Evolutionary conservation across 805 yeast species (phyloP).

Genomic region (Starmerella potacharoeniae): DNA sequence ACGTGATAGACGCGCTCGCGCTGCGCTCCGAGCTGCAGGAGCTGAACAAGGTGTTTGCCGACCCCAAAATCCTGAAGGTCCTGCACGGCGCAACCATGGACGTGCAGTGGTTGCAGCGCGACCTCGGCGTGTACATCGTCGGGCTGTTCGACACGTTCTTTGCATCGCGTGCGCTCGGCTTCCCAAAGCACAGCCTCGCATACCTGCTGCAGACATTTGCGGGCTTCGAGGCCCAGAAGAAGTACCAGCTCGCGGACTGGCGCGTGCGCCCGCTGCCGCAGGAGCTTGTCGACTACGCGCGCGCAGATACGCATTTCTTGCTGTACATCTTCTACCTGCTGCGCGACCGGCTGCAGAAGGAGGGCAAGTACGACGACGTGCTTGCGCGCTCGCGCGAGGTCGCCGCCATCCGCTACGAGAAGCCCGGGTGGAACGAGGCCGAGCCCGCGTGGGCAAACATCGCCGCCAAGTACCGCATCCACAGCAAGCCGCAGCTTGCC

Average conservation of each 20-base stretch:
- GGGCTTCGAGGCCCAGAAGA: slow-evolving; percentile 76
- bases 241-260: slow-evolving; percentile 97
- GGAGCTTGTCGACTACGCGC: slow-evolving; percentile 74
- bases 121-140: slow-evolving; percentile 82
- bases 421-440: slow-evolving; percentile 44
- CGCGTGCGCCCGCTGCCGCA: slow-evolving; percentile 70
- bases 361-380: slow-evolving; percentile 38
- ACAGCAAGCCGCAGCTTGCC: slow-evolving; percentile 34
- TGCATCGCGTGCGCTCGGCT: slow-evolving; percentile 70
- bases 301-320: slow-evolving; percentile 90
- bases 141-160: slow-evolving; percentile 84
- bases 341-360: slow-evolving; percentile 47
- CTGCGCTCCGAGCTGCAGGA: slow-evolving; percentile 58
- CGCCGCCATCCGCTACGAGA: slow-evolving; percentile 73
- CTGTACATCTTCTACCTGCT: slow-evolving; percentile 68
- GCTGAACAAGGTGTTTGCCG: slow-evolving; percentile 64
- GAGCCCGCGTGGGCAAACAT: slow-evolving; percentile 57
- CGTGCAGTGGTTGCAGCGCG: slow-evolving; percentile 92
- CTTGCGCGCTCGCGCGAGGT: slow-evolving; percentile 65
- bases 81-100: slow-evolving; percentile 97
- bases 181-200: slow-evolving; percentile 76
- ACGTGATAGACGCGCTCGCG: slow-evolving; percentile 72
- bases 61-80: slow-evolving; percentile 74
- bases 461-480: slow-evolving; percentile 52
- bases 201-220: slow-evolving; percentile 71